Evolutionary conservation across 2,329 filamentous ascomycete species (phyloP), one percentile per base, ranked within the genome.

Genomic region (Gaeumannomyces tritici): DNA sequence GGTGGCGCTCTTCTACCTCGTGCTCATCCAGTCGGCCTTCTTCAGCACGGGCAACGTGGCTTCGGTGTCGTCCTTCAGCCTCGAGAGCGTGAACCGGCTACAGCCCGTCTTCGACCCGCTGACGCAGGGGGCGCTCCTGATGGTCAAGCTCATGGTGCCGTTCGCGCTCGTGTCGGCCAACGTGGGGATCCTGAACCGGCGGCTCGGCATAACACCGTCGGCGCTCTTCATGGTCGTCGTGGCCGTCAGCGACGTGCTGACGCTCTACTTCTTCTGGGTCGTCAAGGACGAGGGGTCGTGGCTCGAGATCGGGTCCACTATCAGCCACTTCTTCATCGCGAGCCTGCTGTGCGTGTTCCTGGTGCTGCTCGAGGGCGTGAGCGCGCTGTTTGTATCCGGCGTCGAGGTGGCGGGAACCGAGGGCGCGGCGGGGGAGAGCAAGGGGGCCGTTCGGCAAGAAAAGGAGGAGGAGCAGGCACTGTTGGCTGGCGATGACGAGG

Each of bases 21-120:
- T 91, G 67, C 84, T 99, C 54, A 83, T 99, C 7, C 95, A 99
- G 75, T 93, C 93, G 3, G 95, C 89, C 61, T 99, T 99, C 76
- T 99, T 98, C 82, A 91, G 88, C 76, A 98, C 93, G 0, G 95
- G 95, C 66, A 99, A 99, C 76, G 86, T 99, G 63, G 95, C 95
- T 0, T 97, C 93, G 0, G 77, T 99, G 62, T 96, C 93, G 21
- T 90, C 91, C 1, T 99, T 99, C 78, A 96, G 90, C 65, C 80
- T 99, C 55, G 95, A 98, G 63, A 93, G 90, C 69, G 95, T 99
- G 8, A 84, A 81, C 72, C 88, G 95, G 2, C 84, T 99, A 8
- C 83, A 98, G 60, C 95, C 95, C 5, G 79, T 99, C 65, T 99
- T 99, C 74, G 91, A 93, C 71, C 95, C 95, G 13, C 96, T 98